A percentile compares a stretch with the other conserved stretches of the same genome.
Conservation (phyloP, 2,329 filamentous ascomycete genomes). For the Phyllosticta citribraziliensis region DNA sequence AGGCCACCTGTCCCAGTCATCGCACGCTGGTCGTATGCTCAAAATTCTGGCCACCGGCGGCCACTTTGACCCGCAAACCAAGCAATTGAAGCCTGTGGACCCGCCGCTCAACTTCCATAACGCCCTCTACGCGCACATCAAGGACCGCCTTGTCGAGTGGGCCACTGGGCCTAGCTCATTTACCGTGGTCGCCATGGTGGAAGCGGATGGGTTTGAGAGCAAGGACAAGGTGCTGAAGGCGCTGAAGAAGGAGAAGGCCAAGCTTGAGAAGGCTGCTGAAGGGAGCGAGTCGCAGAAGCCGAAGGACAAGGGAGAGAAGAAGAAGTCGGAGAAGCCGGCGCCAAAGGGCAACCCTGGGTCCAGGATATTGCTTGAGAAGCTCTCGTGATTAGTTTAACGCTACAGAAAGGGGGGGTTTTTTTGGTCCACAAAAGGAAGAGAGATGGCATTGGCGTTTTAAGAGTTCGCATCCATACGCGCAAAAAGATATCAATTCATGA, state of each 20-base stretch:
- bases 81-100: constrained; percentile 59
- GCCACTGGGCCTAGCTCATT: constrained; percentile 80
- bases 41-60: constrained; percentile 88
- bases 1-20: constrained; percentile 50
- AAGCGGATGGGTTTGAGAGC: constrained; percentile 57
- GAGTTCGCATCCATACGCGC: not conserved
- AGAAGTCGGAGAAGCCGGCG: constrained; percentile 16
- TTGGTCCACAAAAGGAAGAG: not conserved
- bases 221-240: constrained; percentile 57
- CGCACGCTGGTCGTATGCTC: constrained; percentile 69
- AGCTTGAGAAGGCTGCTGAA: constrained; percentile 56
- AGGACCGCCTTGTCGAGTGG: constrained; percentile 67
- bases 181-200: constrained; percentile 70
- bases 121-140: constrained; percentile 72
- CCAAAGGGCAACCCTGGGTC: constrained; percentile 38
- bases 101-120: constrained; percentile 73
- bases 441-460: not conserved
- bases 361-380: constrained; percentile 35
- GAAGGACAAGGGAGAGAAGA: constrained; percentile 23
- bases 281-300: constrained; percentile 42
- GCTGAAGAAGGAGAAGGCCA: constrained; percentile 64
- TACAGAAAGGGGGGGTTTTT: not conserved
- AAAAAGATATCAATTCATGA: not conserved
- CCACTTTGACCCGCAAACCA: constrained; percentile 65
- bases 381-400: constrained; percentile 1